Conservation (phyloP, 1,284 basidiomycete genomes). For the Pseudozyma tsukubaensis region DNA sequence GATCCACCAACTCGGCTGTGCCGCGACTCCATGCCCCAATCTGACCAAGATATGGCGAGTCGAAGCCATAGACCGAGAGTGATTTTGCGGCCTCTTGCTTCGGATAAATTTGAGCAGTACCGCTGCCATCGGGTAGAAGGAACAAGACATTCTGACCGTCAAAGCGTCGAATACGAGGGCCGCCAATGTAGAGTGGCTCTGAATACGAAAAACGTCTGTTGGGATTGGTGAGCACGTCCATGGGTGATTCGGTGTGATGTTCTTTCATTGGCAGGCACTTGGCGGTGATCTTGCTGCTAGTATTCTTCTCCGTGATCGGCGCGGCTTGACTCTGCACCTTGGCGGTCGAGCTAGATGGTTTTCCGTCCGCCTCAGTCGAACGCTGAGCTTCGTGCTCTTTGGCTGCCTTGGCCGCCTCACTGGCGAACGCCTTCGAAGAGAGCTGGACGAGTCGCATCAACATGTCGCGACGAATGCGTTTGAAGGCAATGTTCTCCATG, state of each 20-base stretch:
- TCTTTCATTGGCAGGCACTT: not conserved
- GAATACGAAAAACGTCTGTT: conserved; percentile 18
- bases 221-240: conserved; percentile 32
- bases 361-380: not conserved
- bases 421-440: conserved; percentile 36
- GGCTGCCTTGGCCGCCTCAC: conserved; percentile 31
- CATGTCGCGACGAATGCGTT: conserved; percentile 43
- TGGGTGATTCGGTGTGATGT: conserved; percentile 13
- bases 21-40: conserved; percentile 41
- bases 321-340: not conserved
- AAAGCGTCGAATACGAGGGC: conserved; percentile 18
- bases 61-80: conserved; percentile 42
- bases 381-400: not conserved
- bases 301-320: not conserved
- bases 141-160: conserved; percentile 27
- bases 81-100: not conserved
- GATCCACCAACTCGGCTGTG: conserved; percentile 38
- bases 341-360: not conserved
- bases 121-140: conserved; percentile 47
- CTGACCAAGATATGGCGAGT: conserved; percentile 43
- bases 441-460: conserved; percentile 39
- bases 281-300: not conserved
- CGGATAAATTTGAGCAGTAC: conserved; percentile 27
- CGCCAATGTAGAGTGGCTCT: conserved; percentile 27
- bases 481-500: conserved; percentile 47